Percentiles rank a stretch among this genome's conserved stretches.
Conservation (phyloP, 2,329 filamentous ascomycete genomes). For the Colletotrichum sp. region DNA sequence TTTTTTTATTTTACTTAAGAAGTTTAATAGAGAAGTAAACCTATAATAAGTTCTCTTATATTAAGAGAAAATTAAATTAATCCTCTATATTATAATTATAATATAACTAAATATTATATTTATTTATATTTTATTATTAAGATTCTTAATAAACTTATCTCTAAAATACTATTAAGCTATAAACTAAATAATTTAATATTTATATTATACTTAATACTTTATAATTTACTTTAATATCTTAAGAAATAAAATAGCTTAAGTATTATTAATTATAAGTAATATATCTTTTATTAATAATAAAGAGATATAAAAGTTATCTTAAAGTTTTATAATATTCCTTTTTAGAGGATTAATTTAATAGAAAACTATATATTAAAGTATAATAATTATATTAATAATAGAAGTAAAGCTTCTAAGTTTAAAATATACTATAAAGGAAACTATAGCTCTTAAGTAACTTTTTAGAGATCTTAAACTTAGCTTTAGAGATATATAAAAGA, state of each 20-base stretch:
- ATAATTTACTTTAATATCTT: background rate
- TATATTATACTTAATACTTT: background rate
- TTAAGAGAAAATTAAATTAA: background rate
- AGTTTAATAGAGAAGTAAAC: background rate
- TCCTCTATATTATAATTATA: background rate
- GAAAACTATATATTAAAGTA: too few relatives aligned
- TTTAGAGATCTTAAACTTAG: too few relatives aligned
- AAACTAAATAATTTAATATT: background rate
- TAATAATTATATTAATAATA: too few relatives aligned
- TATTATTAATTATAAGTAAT: background rate
- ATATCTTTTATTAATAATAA: background rate
- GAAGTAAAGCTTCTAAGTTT: fast-evolving
- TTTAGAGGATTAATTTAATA: background rate
- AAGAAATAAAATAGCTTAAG: fast-evolving
- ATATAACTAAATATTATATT: background rate
- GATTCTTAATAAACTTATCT: background rate
- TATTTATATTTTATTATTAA: background rate
- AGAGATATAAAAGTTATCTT: background rate
- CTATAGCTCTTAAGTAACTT: too few relatives aligned
- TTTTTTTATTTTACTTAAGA: background rate
- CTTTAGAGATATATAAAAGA: too few relatives aligned
- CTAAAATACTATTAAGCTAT: background rate
- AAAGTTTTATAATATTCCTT: background rate
- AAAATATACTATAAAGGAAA: too few relatives aligned
- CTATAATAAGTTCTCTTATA: background rate